A percentile compares a stretch with the other conserved stretches of the same genome.
Evolutionary conservation across 768 basidiomycete genomes (phyloP).

Genomic region (Boletus rex-veris): DNA sequence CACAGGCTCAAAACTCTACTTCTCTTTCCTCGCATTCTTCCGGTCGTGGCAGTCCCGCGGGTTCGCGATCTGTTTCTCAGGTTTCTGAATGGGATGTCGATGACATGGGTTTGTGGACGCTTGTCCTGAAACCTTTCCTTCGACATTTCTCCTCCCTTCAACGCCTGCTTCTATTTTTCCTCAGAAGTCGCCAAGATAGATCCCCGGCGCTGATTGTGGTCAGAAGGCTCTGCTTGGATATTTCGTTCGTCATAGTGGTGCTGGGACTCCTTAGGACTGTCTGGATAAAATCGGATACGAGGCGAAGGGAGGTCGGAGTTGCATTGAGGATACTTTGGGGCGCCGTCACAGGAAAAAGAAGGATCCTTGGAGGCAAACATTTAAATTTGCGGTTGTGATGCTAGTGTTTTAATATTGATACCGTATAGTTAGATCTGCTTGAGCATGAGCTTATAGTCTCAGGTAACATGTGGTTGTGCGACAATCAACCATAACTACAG

Average conservation of each 20-base stretch:
- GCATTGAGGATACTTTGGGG: constrained; percentile 69
- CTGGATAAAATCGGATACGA: constrained; percentile 68
- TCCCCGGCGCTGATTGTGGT: constrained; percentile 67
- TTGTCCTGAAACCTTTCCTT: constrained; percentile 63
- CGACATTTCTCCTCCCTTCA: constrained; percentile 47
- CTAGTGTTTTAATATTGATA: constrained; percentile 10
- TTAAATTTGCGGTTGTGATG: constrained; percentile 7
- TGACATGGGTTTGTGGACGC: constrained; percentile 81
- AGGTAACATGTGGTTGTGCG: background rate
- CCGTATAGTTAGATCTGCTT: constrained; percentile 1
- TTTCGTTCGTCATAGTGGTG: constrained; percentile 68
- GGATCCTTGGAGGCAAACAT: constrained; percentile 44
- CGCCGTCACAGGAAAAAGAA: constrained; percentile 60
- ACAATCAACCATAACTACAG: background rate
- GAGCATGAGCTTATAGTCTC: background rate
- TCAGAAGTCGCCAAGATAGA: constrained; percentile 48
- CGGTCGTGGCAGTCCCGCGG: constrained; percentile 43
- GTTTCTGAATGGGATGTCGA: constrained; percentile 62
- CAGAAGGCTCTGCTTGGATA: constrained; percentile 71
- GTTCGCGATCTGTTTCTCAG: constrained; percentile 24
- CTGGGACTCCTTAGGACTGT: constrained; percentile 52
- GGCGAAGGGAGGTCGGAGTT: constrained; percentile 62
- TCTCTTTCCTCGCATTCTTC: constrained; percentile 40
- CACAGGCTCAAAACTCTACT: constrained; percentile 36
- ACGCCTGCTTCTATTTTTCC: constrained; percentile 54